Base-by-base conservation (phyloP, 139 green algal species). In the Micromonas pusilla region DNA sequence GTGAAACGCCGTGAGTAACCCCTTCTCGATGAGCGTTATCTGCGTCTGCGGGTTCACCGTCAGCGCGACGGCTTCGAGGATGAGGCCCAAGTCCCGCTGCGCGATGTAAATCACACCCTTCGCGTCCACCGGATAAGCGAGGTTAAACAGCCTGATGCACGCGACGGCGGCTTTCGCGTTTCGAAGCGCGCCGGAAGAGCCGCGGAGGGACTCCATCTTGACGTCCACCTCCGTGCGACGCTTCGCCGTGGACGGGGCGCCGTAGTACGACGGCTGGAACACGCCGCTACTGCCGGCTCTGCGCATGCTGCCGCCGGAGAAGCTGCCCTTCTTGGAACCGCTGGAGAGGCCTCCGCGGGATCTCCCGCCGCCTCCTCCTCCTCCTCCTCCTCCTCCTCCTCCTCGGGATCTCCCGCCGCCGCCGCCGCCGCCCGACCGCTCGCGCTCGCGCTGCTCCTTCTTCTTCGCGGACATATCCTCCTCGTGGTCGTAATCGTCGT, bases 71-170 rank as follows among this genome's bases (percentile, higher is more conserved):
- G 68, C 68, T 26, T 75, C 68, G 9, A 75, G 38, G 32, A 75
- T 16, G 3, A 75, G 53, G 16, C 68, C 68, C 20, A 75, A 26
- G 30, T 75, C 68, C 19, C 68, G 37, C 36, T 38, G n/a, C 1
- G 36, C 16, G 23, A 75, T 36, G 21, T 75, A 5, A 4, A 23
- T 0, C 1, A 39, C 37, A 1, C 68, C 68, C 23, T 75, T 16
- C 25, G 28, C 37, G 68, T 60, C 37, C 36, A 75, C 68, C 21
- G 37, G 37, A 34, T 75, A 75, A 9, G 37, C 36, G 34, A 75
- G 30, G 68, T 75, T 75, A 36, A 75, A 75, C 20, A 75, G 37
- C 36, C 62, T 34, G 13, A 75, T 39, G 37, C 37, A 75, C 30
- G 30, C 23, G 4, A n/a, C 28, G 30, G 19, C 31, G 21, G 37